Conservation (phyloP, 805 yeast species). For the Teunomyces barrocoloradensis region DNA sequence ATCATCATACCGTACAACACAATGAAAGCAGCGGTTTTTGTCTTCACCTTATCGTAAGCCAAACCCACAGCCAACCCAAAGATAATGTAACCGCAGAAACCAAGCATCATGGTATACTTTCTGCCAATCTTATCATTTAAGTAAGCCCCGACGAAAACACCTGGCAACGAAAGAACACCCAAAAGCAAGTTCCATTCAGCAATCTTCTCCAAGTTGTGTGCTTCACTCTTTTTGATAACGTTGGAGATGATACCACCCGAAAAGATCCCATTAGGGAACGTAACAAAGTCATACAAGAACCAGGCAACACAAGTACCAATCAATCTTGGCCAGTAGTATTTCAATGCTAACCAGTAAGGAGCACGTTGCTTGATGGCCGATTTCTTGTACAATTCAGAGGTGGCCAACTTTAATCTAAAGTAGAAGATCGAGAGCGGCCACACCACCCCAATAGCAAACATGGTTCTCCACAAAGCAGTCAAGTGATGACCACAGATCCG, state of each 20-base stretch:
- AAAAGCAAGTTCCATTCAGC: slow-evolving; percentile 75
- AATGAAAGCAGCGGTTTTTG: slow-evolving; percentile 62
- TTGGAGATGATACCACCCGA: slow-evolving; percentile 55
- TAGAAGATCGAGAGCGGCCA: slow-evolving; percentile 74
- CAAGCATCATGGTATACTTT: slow-evolving; percentile 67
- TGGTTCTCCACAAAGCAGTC: slow-evolving; percentile 64
- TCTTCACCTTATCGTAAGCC: slow-evolving; percentile 53
- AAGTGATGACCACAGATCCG: slow-evolving; percentile 44
- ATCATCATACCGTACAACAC: slow-evolving; percentile 73
- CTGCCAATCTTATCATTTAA: slow-evolving; percentile 66
- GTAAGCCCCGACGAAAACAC: slow-evolving; percentile 67
- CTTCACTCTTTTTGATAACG: slow-evolving; percentile 35
- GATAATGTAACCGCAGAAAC: slow-evolving; percentile 67
- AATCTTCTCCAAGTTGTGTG: slow-evolving; percentile 47
- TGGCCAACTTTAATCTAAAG: slow-evolving; percentile 68
- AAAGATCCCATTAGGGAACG: slow-evolving; percentile 76
- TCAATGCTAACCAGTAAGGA: slow-evolving; percentile 54
- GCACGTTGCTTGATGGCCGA: slow-evolving; percentile 58
- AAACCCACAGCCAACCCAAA: slow-evolving; percentile 72
- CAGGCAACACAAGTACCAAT: slow-evolving; percentile 73
- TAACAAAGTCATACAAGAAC: slow-evolving; percentile 79
- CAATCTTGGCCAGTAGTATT: slow-evolving; percentile 65
- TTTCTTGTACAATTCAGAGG: slow-evolving; percentile 61
- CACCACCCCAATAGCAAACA: slow-evolving; percentile 61
- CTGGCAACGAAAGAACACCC: slow-evolving; percentile 67